Conservation (phyloP, 2,329 filamentous ascomycete genomes). For the Aspergillus fructus region DNA sequence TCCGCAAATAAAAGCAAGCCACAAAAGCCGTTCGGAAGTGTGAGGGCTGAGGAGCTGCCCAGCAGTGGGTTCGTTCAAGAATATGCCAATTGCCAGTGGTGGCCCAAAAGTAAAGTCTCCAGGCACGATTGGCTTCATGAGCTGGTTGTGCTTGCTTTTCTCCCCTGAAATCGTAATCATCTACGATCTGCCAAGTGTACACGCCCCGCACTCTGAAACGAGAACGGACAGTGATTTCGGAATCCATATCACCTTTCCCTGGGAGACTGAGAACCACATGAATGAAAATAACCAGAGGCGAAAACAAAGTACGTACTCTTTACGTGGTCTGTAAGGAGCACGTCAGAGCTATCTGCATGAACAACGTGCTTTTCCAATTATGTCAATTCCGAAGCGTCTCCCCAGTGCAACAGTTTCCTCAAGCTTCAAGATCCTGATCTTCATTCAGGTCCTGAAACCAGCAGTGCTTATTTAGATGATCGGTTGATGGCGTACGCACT, state of each 20-base stretch:
- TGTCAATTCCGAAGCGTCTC: background rate
- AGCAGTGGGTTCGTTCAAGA: background rate
- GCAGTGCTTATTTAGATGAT: background rate
- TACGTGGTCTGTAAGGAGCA: background rate
- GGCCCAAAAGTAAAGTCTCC: background rate
- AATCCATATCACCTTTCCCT: background rate
- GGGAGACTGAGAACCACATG: background rate
- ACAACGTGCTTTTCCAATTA: background rate
- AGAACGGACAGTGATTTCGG: background rate
- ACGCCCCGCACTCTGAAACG: slow-evolving; percentile 1
- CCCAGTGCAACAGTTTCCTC: background rate
- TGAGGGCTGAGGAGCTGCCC: background rate
- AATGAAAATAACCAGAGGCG: background rate
- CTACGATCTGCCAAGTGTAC: background rate
- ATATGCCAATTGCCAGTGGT: background rate
- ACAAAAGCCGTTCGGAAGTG: background rate
- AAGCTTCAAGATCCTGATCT: background rate
- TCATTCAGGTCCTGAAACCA: background rate
- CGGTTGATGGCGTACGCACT: background rate
- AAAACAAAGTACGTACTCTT: background rate
- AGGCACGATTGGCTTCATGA: background rate
- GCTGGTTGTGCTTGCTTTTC: background rate
- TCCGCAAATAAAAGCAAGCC: background rate
- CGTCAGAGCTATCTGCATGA: background rate
- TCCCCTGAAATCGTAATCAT: slow-evolving; percentile 1